A percentile compares a stretch with the other conserved stretches of the same genome.
Conservation (phyloP, 1,139 yeast genomes). For the Taiozyma onychis region DNA sequence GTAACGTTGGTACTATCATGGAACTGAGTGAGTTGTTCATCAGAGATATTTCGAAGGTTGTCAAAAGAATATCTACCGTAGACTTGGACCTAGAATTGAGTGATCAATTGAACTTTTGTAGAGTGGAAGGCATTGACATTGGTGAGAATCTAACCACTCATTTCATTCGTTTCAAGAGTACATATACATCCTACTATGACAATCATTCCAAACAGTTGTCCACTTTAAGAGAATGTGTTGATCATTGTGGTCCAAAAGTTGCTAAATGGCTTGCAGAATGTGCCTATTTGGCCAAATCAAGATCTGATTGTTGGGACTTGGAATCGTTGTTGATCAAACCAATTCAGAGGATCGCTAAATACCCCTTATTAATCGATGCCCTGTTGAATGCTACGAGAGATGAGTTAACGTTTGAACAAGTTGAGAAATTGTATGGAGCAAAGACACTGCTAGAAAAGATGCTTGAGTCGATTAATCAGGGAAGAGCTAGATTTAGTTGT, state of each 20-base stretch:
- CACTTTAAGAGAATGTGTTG: slow-evolving; percentile 6
- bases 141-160: slow-evolving; percentile 25
- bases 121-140: slow-evolving; percentile 20
- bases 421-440: slow-evolving; percentile 15
- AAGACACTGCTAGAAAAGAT: slow-evolving; percentile 14
- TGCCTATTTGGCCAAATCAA: slow-evolving; percentile 16
- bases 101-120: slow-evolving; percentile 9
- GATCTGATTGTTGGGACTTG: slow-evolving; percentile 20
- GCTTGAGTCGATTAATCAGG: slow-evolving; percentile 7
- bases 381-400: slow-evolving; percentile 13
- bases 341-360: slow-evolving; percentile 21
- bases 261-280: slow-evolving; percentile 24
- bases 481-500: neutral
- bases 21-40: slow-evolving; percentile 27
- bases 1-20: slow-evolving; percentile 31
- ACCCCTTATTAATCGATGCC: slow-evolving; percentile 15
- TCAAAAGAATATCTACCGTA: slow-evolving; percentile 6
- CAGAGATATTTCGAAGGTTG: slow-evolving; percentile 15
- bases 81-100: slow-evolving; percentile 11
- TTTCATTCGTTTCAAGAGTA: slow-evolving; percentile 19
- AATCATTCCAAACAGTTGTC: slow-evolving; percentile 15
- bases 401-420: slow-evolving; percentile 6
- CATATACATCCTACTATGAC: slow-evolving; percentile 16
- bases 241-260: slow-evolving; percentile 18
- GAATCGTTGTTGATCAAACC: slow-evolving; percentile 22